Evolutionary conservation across 768 basidiomycete species (phyloP), one percentile per base, ranked within the genome.

Genomic region (Suillus discolor): DNA sequence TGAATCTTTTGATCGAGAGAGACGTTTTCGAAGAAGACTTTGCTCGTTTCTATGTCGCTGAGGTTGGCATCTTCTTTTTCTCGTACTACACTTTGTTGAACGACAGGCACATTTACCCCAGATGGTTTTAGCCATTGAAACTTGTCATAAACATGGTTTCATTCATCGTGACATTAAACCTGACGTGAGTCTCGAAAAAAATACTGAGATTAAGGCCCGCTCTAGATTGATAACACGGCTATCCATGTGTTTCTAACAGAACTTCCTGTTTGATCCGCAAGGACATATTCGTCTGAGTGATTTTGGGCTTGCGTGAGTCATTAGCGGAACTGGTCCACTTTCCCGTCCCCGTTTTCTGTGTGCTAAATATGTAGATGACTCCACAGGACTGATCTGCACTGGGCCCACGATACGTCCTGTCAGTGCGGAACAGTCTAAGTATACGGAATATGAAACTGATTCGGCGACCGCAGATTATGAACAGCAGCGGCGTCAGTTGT

Each of bases 131-230:
- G 94, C 94, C 38, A 90, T 99, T 67, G 92, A 96, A 76, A 91
- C 90, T 67, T 96, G 94, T 76, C 96, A 97, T 80, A 90, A 89
- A 75, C 89, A 93, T 71, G 96, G 96, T 12, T 99, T 96, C 80
- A 97, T 99, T 73, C 97, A 99, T 81, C 88, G 97, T 67, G 97
- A 99, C 81, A 96, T 98, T 79, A 96, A 97, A 79, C 93, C 95
- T 71, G 93, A 96, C 79, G 91, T 93, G 76, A 75, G 88, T 79
- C 41, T 31, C 63, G 23, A 68, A 62, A 68, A 62, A 68, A 71
- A 70, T 61, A 68, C 73, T 49, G 45, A 69, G 62, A 77, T 77
- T 72, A 72, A 73, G 70, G 73, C 64, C 71, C 72, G 31, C 64
- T 73, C 44, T 69, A 47, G 38, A 39, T 62, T 71, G 67, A 69